Evolutionary conservation across 2,329 filamentous ascomycete genomes (phyloP), one percentile per base, ranked within the genome.

Genomic region (Botrytis aclada): DNA sequence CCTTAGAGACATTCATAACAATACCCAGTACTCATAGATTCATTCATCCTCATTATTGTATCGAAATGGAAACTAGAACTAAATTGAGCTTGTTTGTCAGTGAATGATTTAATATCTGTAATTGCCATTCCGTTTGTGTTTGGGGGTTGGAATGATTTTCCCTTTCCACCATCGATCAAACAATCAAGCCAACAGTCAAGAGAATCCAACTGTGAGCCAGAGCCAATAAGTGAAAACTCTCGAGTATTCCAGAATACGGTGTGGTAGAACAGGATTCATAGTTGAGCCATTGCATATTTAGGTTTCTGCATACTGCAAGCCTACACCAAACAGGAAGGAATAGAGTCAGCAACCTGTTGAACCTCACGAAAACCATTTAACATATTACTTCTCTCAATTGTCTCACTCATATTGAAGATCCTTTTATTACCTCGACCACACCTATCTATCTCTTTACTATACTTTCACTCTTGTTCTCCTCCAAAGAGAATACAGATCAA

Each of bases 251-350:
- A 66, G 43, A 18, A 25, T 51, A 66, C 63, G 43, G 63, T 47
- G 63, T 66, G 32, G 63, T n/a, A 39, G 63, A 66, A 51, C 29
- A 66, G 32, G 63, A 51, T 66, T 37, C 43, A 63, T 63, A 63
- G 39, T 66, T 51, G 32, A 66, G 32, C 63, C 63, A 51, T 45
- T 66, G 63, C 63, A 66, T 51, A 37, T 34, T 37, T 51, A 37
- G 63, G 43, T 37, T 25, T 65, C 63, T 66, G 32, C 63, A 66
- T 66, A 66, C 43, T 51, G 63, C 63, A 66, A 66, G 43, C 43
- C 63, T 51, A 37, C 34, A 66, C 63, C 63, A 32, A 66, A 66
- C 43, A 51, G 63, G 63, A 66, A 66, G 63, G 43, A 51, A 66
- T 47, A 66, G 32, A 66, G 64, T 54, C 64, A 66, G 64, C 64